Evolutionary conservation across 2,329 filamentous ascomycete genomes (phyloP).

Genomic region (Apiospora sp.): DNA sequence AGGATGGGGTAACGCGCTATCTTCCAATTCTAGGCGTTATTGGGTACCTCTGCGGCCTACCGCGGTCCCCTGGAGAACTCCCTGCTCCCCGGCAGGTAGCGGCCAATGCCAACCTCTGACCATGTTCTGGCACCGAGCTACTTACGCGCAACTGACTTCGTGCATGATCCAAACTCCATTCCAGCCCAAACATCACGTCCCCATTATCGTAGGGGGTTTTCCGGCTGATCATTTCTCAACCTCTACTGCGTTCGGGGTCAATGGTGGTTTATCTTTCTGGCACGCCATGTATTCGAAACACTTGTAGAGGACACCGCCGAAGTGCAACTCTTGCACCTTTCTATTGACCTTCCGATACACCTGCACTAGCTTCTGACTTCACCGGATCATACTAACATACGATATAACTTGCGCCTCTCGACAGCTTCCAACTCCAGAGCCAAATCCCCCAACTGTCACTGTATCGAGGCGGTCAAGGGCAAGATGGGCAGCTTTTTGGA

Average conservation of each 20-base stretch:
- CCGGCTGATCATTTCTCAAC: background rate
- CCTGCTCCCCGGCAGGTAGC: background rate
- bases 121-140: slow-evolving; percentile 2
- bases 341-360: background rate
- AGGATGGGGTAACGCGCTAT: background rate
- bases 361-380: slow-evolving; percentile 7
- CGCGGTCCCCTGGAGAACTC: background rate
- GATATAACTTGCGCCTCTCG: background rate
- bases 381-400: background rate
- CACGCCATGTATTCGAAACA: slow-evolving; percentile 4
- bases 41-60: background rate
- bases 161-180: slow-evolving; percentile 19
- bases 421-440: background rate
- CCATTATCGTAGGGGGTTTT: background rate
- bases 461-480: slow-evolving; percentile 14
- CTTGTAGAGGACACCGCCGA: slow-evolving; percentile 17
- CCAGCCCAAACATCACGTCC: slow-evolving; percentile 20
- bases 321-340: slow-evolving; percentile 12
- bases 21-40: background rate
- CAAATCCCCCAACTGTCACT: background rate
- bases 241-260: background rate
- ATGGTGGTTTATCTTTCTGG: background rate
- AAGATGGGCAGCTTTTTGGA: slow-evolving; percentile 44
- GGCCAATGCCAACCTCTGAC: slow-evolving; percentile 7
- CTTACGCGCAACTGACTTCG: background rate